Base-by-base conservation (phyloP, 75 land plant genomes). In the Ceratopteris richardii region DNA sequence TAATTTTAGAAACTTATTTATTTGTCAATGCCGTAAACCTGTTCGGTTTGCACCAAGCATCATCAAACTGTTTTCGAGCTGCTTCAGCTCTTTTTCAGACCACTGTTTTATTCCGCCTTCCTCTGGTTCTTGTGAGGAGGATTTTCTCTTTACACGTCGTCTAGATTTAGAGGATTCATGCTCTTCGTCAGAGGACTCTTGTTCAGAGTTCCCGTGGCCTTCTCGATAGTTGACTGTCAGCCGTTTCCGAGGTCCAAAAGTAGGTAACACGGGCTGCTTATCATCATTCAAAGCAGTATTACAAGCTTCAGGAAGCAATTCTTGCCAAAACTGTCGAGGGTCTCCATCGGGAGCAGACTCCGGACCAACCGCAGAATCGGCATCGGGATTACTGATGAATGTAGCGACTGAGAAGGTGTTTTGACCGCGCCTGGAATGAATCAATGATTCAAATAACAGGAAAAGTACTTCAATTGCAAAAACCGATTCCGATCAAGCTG, bases 371-470 rank as follows among this genome's bases (percentile, higher is more conserved):
- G 25, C 47, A 29, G 33, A 28, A 16, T 28, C 65, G 14, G 31
- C 58, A 24, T 55, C 67, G 16, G 67, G 67, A 29, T 56, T 65
- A 25, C 65, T 29, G 20, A 60, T 40, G 29, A 68, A 68, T 22
- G 71, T 68, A 23, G 71, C 71, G 40, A 68, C 71, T 1, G 71
- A 68, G 29, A 68, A 68, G 18, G 65, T 61, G 19, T 61, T 68
- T 43, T 68, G 61, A 39, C 71, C 66, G 27, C 71, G 64, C 30
- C 70, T 67, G 54, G n/a, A 59, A 43, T 2, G 37, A 14, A 6
- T 12, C 14, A 30, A 17, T 22, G n/a, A n/a, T n/a, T n/a, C n/a
- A n/a, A n/a, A n/a, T n/a, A n/a, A n/a, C n/a, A n/a, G n/a, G n/a
- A n/a, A n/a, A n/a, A n/a, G n/a, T n/a, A n/a, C n/a, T n/a, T n/a